A percentile compares a stretch with the other conserved stretches of the same genome.
phyloP scores from a whole-genome alignment of 2,329 filamentous ascomycete genomes.

The Penicillium italicum region DNA sequence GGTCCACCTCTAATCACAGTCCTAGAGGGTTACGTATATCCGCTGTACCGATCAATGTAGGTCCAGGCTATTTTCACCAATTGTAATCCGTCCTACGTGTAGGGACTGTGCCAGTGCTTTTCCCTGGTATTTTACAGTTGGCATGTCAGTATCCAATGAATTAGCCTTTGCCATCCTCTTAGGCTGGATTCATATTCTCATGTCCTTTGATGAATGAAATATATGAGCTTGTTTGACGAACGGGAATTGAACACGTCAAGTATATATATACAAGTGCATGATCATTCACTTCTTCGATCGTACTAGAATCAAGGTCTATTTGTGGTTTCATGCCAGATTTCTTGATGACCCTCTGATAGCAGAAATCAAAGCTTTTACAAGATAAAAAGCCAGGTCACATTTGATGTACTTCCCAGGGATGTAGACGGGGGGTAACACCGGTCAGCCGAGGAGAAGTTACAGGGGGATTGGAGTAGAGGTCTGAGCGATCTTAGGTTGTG shows the following conservation, averaged over 20 bases:
- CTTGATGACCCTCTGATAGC: neutral
- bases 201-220: neutral
- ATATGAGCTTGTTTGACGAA: neutral
- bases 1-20: neutral
- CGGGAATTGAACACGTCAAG: neutral
- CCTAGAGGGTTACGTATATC: neutral
- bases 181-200: neutral
- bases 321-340: too few relatives aligned
- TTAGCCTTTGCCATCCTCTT: neutral
- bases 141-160: too few relatives aligned
- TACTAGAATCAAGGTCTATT: neutral
- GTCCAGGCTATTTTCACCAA: neutral
- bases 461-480: neutral
- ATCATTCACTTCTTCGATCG: neutral
- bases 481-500: slow-evolving; percentile 1
- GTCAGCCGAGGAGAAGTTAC: slow-evolving; percentile 10
- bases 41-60: neutral
- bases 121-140: neutral
- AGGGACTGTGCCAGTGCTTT: neutral
- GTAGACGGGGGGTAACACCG: neutral
- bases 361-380: neutral
- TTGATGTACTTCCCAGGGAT: neutral
- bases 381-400: neutral
- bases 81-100: neutral
- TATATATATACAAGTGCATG: neutral